Base-by-base conservation (phyloP, 805 yeast genomes). In the Ogataea ramenticola region DNA sequence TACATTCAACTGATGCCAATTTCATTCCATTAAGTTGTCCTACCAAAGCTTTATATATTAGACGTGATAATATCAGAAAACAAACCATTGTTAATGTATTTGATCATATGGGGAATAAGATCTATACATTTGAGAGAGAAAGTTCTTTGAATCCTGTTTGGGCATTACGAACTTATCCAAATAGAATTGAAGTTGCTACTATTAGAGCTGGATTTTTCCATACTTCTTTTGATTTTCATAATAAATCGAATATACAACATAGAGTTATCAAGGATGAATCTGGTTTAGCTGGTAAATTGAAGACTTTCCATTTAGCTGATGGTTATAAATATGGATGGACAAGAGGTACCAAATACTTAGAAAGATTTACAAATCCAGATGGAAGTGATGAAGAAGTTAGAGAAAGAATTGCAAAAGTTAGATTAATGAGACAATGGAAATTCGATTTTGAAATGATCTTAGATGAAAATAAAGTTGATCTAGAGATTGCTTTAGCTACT, bases 241-340 rank as follows among this genome's bases (percentile, higher is more conserved):
- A 61, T 49, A 67, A 69, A 43, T 45, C 58, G 3, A 74, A 69
- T 4, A 43, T 77, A 31, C 70, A 67, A 41, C 79, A 75, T 53
- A 60, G 79, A 36, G 67, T 58, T 32, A 58, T 76, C 41, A 49
- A 55, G 17, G 53, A 62, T 38, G 73, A 67, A 43, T 54, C 65
- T 39, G 67, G 71, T 10, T 42, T 58, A 16, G 49, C 58, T 32
- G 79, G 77, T 26, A 60, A 67, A 36, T 57, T 62, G 44, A 67
- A 76, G 47, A 67, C 70, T 26, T 80, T 79, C 55, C 70, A 71
- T 48, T 60, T 77, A 24, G 59, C 56, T 39, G 80, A 76, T 51
- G 85, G 84, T 2, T 63, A 68, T 43, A 69, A 74, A 47, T 77
- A 75, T 54, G 72, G 66, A 16, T 80, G 86, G 86, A 65, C 75